A percentile compares a stretch with the other conserved stretches of the same genome.
Conservation (phyloP, 192 early-diverging fungal genomes). For the Coemansia javaensis region DNA sequence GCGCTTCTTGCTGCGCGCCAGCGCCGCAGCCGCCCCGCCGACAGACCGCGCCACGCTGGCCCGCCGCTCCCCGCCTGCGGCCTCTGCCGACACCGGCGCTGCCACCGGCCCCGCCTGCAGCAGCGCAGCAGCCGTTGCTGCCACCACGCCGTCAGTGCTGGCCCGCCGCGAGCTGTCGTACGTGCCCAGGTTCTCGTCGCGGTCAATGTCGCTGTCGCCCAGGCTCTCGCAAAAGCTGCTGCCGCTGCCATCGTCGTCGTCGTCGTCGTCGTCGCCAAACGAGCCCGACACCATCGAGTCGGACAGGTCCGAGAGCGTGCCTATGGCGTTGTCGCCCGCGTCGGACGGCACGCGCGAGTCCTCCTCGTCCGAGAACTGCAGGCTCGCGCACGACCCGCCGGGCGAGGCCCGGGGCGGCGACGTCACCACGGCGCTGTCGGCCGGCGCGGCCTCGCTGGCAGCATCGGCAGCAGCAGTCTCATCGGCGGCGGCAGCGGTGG, state of each 20-base stretch:
- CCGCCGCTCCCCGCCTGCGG: slow-evolving; percentile 10
- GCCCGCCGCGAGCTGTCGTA: slow-evolving; percentile 18
- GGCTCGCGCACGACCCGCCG: slow-evolving; percentile 26
- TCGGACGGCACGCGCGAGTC: slow-evolving; percentile 4
- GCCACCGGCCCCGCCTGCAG: background rate
- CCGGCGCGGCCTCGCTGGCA: slow-evolving; percentile 7
- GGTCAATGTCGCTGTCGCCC: slow-evolving; percentile 31
- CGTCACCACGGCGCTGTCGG: slow-evolving; percentile 18
- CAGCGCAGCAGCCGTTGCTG: background rate
- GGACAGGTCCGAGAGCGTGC: slow-evolving; percentile 19
- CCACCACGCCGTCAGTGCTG: background rate
- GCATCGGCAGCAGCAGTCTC: background rate
- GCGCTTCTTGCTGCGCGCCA: slow-evolving; percentile 25
- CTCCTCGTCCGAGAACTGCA: slow-evolving; percentile 41
- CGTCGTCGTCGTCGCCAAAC: background rate
- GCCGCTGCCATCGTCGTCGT: slow-evolving; percentile 29
- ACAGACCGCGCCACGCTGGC: slow-evolving; percentile 17
- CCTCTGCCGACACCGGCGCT: background rate
- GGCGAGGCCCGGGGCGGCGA: slow-evolving; percentile 8
- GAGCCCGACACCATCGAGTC: slow-evolving; percentile 15
- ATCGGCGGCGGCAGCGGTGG: slow-evolving; percentile 24
- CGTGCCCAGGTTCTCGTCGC: slow-evolving; percentile 27
- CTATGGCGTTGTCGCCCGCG: slow-evolving; percentile 5
- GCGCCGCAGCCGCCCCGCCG: slow-evolving; percentile 15
- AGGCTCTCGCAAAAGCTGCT: slow-evolving; percentile 45